These are phyloP conservation scores for Trametes pubescens DNA, from an alignment of 1,284 basidiomycete genomes.

Conservation along the genomic window DNA sequence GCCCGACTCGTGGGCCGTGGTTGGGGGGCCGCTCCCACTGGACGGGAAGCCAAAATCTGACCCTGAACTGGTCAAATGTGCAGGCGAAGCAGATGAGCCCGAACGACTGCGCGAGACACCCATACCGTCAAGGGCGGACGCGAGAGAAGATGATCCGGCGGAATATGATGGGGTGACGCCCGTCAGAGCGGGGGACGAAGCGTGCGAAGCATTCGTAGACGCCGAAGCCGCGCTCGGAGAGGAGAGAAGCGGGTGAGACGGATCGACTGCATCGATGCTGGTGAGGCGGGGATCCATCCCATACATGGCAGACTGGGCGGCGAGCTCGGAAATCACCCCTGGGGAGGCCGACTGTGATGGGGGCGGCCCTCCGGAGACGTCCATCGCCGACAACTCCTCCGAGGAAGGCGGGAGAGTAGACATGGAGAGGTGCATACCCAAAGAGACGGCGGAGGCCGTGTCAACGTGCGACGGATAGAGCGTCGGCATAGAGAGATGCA, in stretches of 20 bases:
- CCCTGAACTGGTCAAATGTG: constrained; percentile 38
- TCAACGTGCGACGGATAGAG: constrained; percentile 52
- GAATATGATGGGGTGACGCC: constrained; percentile 44
- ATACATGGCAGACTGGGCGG: constrained; percentile 42
- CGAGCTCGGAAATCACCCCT: constrained; percentile 50
- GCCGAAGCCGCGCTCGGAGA: constrained; percentile 52
- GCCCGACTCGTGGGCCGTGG: constrained; percentile 41
- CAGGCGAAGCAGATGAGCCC: constrained; percentile 47
- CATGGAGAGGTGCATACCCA: constrained; percentile 51
- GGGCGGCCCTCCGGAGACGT: constrained; percentile 40
- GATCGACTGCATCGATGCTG: constrained; percentile 40
- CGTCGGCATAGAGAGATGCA: constrained; percentile 41
- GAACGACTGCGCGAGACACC: constrained; percentile 46
- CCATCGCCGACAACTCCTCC: constrained; percentile 50
- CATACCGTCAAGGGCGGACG: constrained; percentile 45
- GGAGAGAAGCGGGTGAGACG: constrained; percentile 42
- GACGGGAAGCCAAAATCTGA: constrained; percentile 46
- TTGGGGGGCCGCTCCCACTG: constrained; percentile 42
- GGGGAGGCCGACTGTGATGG: constrained; percentile 40
- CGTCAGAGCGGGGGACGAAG: constrained; percentile 52
- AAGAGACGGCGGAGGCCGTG: constrained; percentile 40
- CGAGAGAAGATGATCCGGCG: constrained; percentile 45
- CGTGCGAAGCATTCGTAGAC: constrained; percentile 49
- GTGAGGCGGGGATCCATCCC: constrained; percentile 36
- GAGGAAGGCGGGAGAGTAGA: constrained; percentile 42